phyloP scores from a whole-genome alignment of 345 rosid species.

The Firmiana major region DNA sequence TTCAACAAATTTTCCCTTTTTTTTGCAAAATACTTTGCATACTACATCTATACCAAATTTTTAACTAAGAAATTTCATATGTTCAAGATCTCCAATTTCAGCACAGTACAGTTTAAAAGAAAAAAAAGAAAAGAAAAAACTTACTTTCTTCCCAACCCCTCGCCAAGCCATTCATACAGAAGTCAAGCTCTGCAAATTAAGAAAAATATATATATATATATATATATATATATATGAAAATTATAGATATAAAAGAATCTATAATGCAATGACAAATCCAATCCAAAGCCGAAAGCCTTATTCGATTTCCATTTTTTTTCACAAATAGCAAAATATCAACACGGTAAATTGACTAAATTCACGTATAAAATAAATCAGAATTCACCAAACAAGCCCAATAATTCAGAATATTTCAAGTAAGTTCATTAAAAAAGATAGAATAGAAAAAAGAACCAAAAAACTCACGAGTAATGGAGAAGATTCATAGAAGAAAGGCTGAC shows the following conservation, averaged over 20 bases:
- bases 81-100: background rate
- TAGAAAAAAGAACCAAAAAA: background rate
- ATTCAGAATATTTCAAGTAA: background rate
- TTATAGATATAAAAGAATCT: background rate
- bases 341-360: background rate
- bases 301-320: background rate
- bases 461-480: background rate
- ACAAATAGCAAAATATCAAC: background rate
- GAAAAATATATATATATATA: too few species aligned
- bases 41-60: background rate
- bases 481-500: background rate
- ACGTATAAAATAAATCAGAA: background rate
- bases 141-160: slow-evolving; percentile 42
- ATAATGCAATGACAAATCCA: background rate
- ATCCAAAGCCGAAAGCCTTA: background rate
- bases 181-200: slow-evolving; percentile 24
- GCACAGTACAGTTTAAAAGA: background rate
- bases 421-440: too few species aligned
- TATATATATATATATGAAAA: too few species aligned
- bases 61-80: background rate
- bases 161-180: slow-evolving; percentile 57
- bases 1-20: background rate
- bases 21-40: background rate
- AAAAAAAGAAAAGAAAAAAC: slow-evolving; percentile 5
- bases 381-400: background rate